These are phyloP conservation scores for Xanthoparmelia taractica DNA, from an alignment of 495 filamentous ascomycete species.

Conservation along the genomic window DNA sequence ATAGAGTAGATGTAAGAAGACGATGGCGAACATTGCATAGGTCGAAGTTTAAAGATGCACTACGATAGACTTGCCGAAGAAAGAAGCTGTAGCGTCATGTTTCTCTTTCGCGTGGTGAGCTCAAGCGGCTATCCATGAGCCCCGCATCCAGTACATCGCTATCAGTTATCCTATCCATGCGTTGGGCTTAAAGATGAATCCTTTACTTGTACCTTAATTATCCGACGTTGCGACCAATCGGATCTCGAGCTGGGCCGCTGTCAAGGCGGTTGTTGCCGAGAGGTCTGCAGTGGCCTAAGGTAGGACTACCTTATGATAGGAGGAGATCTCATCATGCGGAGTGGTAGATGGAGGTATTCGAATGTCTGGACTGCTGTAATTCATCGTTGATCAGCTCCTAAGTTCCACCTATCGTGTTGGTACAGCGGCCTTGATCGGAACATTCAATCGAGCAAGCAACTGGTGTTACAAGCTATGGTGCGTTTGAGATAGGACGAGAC, in stretches of 20 bases:
- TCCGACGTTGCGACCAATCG: neutral
- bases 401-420: no score
- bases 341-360: neutral
- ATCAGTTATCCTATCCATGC: neutral
- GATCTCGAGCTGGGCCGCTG: neutral
- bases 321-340: neutral
- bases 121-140: neutral
- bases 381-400: no score
- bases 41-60: neutral
- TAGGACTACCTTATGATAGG: no score
- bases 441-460: no score
- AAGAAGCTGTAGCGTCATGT: neutral
- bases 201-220: neutral
- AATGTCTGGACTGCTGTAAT: neutral
- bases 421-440: no score
- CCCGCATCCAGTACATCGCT: neutral
- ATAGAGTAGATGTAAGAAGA: neutral
- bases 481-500: no score
- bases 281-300: neutral
- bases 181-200: neutral
- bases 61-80: neutral
- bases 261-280: neutral
- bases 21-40: neutral
- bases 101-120: neutral
- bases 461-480: no score